Conservation (phyloP, 2,329 filamentous ascomycete genomes). For the Lojkania enalia region DNA sequence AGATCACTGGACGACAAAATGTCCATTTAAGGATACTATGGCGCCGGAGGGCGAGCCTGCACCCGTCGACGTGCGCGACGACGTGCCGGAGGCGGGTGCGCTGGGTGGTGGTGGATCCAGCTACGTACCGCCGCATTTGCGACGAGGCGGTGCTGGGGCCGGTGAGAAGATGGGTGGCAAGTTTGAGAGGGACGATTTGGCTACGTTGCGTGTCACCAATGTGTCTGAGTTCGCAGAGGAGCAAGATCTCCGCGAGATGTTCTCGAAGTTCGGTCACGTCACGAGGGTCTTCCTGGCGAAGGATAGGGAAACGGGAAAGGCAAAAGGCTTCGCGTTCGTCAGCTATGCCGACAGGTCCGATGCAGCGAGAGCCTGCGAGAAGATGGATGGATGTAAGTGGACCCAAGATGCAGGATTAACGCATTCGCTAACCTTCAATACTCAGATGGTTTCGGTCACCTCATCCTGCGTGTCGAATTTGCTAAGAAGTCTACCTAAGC, state of each 20-base stretch:
- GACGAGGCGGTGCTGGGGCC: slow-evolving; percentile 77
- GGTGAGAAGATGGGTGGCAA: slow-evolving; percentile 90
- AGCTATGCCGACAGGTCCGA: slow-evolving; percentile 90
- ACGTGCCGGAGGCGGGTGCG: slow-evolving; percentile 56
- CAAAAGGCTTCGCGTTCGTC: slow-evolving; percentile 99
- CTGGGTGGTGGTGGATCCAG: slow-evolving; percentile 66
- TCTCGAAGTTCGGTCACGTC: slow-evolving; percentile 94
- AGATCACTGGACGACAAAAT: slow-evolving; percentile 98
- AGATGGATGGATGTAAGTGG: slow-evolving; percentile 87
- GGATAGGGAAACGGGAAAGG: slow-evolving; percentile 92
- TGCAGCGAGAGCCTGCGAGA: slow-evolving; percentile 89
- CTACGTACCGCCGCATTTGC: slow-evolving; percentile 91
- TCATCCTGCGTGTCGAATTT: slow-evolving; percentile 86
- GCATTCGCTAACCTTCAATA: slow-evolving; percentile 22
- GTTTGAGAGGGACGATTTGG: slow-evolving; percentile 94
- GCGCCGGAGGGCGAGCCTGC: slow-evolving; percentile 67
- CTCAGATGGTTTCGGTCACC: slow-evolving; percentile 73
- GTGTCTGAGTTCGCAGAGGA: slow-evolving; percentile 98
- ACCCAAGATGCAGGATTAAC: neutral
- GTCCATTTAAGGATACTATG: slow-evolving; percentile 99
- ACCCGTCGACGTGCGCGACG: slow-evolving; percentile 53
- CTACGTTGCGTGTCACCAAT: slow-evolving; percentile 96
- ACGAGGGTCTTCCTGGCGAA: slow-evolving; percentile 97
- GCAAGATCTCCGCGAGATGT: slow-evolving; percentile 92
- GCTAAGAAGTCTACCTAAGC: slow-evolving; percentile 64